These are phyloP conservation scores for Pistacia vera DNA, from an alignment of 345 rosid species.

Conservation along the genomic window DNA sequence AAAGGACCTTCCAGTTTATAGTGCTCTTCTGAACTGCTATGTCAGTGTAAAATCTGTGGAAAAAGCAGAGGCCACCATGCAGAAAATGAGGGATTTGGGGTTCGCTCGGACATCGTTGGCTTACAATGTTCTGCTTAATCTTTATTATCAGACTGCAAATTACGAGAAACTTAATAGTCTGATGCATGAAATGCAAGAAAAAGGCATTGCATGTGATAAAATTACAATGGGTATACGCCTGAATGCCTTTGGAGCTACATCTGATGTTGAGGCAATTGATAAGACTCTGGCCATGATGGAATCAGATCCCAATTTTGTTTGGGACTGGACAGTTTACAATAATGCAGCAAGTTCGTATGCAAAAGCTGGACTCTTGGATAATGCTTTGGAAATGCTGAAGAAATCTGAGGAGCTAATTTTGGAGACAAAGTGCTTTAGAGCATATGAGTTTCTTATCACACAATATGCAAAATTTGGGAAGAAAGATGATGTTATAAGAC, in stretches of 20 bases:
- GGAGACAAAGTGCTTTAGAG: not conserved
- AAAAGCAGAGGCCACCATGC: slow-evolving; percentile 42
- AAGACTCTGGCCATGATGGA: slow-evolving; percentile 29
- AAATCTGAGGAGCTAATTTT: slow-evolving; percentile 32
- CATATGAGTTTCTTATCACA: slow-evolving; percentile 30
- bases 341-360: slow-evolving; percentile 27
- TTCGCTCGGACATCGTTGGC: not conserved
- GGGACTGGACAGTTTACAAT: slow-evolving; percentile 24
- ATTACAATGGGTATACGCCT: slow-evolving; percentile 20
- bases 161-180: slow-evolving; percentile 27
- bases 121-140: slow-evolving; percentile 33
- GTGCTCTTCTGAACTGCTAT: slow-evolving; percentile 51
- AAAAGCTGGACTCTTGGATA: slow-evolving; percentile 30
- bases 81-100: slow-evolving; percentile 39
- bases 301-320: slow-evolving; percentile 20
- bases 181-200: slow-evolving; percentile 35
- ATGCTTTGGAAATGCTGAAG: slow-evolving; percentile 33
- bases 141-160: slow-evolving; percentile 30
- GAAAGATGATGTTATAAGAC: slow-evolving; percentile 43
- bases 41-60: slow-evolving; percentile 26
- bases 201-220: slow-evolving; percentile 22
- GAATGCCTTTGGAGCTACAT: slow-evolving; percentile 31
- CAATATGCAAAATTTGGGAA: slow-evolving; percentile 36
- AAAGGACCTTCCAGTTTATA: slow-evolving; percentile 21
- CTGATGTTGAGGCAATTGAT: slow-evolving; percentile 30